Conservation (phyloP, 441 rosid species). For the Bruguiera hainesii region DNA sequence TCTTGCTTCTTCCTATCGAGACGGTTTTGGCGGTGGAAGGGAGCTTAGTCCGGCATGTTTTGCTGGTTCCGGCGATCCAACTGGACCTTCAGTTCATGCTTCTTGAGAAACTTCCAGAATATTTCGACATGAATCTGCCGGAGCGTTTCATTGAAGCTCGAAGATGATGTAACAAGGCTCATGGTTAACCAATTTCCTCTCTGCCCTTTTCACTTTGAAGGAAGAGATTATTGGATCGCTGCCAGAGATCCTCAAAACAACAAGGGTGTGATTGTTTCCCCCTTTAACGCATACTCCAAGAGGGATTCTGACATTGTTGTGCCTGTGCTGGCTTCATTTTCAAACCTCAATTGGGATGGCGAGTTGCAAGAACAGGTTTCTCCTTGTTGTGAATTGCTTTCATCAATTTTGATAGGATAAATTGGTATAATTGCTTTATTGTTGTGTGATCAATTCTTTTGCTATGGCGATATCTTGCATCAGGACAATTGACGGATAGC, state of each 20-base stretch:
- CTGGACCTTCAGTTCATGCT: conserved; percentile 58
- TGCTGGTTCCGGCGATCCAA: conserved; percentile 66
- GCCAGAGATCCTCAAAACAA: conserved; percentile 72
- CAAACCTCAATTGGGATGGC: conserved; percentile 63
- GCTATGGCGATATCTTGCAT: conserved; percentile 67
- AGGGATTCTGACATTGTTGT: conserved; percentile 71
- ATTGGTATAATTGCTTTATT: no score
- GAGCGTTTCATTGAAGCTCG: conserved; percentile 10
- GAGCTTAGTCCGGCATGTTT: conserved; percentile 60
- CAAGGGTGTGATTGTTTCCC: conserved; percentile 53
- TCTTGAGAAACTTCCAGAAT: conserved; percentile 79
- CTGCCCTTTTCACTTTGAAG: conserved; percentile 38
- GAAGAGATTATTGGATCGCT: conserved; percentile 69
- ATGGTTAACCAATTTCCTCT: conserved; percentile 54
- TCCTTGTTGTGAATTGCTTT: no score
- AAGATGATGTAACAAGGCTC: conserved; percentile 67
- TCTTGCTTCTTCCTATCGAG: conserved; percentile 39
- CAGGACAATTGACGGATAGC: conserved; percentile 50
- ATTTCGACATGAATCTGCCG: conserved; percentile 35
- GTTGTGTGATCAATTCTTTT: not conserved
- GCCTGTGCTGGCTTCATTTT: conserved; percentile 72
- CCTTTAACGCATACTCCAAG: conserved; percentile 62
- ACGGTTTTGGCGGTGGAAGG: conserved; percentile 28
- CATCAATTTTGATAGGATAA: no score
- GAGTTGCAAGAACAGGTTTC: conserved; percentile 73